Evolutionary conservation across 371 early-diverging fungal genomes (phyloP).

Genomic region (Dinochytrium kinnereticum): DNA sequence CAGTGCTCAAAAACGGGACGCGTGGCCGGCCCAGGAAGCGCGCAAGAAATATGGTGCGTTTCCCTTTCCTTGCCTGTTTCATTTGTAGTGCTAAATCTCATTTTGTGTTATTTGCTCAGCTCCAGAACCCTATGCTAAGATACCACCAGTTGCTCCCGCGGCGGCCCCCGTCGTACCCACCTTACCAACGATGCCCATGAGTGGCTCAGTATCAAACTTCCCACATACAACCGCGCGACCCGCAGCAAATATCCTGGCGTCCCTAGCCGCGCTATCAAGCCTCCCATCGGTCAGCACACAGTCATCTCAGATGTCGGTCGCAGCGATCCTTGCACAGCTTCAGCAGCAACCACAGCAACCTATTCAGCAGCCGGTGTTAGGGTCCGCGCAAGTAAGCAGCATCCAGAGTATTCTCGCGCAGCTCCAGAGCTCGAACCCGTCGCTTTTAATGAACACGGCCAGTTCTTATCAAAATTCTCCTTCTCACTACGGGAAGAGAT

Average conservation of each 20-base stretch:
- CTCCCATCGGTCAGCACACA: not conserved
- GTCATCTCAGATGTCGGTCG: not conserved
- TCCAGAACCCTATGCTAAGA: not conserved
- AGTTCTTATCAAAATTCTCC: no score
- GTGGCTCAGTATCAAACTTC: not conserved
- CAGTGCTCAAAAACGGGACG: not conserved
- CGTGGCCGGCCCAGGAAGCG: not conserved
- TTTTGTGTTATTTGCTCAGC: no score
- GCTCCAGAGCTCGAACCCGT: not conserved
- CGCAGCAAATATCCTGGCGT: not conserved
- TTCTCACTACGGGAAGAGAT: no score
- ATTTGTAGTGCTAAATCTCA: no score
- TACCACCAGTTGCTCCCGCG: no score
- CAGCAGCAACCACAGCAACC: constrained; percentile 6
- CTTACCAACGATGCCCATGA: not conserved
- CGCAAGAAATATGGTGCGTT: constrained; percentile 1
- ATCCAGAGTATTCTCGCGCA: not conserved
- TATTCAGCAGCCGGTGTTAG: not conserved
- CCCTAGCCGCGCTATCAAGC: not conserved
- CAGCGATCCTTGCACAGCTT: not conserved
- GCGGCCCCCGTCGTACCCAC: not conserved
- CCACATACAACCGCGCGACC: not conserved
- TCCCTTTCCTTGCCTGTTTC: not conserved
- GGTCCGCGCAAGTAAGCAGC: not conserved
- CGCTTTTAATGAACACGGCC: no score